Evolutionary conservation across 768 basidiomycete genomes (phyloP), one percentile per base, ranked within the genome.

Genomic region (Rhizopogon vulgaris): DNA sequence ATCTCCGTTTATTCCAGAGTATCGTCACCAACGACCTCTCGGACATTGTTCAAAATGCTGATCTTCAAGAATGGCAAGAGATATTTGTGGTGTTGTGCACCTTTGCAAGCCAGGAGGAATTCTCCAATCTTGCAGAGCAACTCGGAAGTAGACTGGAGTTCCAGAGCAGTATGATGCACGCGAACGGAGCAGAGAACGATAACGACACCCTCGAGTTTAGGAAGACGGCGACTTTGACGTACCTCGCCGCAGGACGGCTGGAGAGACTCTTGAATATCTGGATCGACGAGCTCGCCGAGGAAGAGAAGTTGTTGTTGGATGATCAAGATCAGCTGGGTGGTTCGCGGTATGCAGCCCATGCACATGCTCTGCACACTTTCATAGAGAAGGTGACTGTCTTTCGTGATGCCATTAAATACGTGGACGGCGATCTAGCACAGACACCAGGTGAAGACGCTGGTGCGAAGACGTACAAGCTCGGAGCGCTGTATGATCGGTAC

Each of bases 381-480:
- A 79, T 98, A 60, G 96, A 98, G 71, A 98, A 98, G 70, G 94
- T 97, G 22, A 85, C 94, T 1, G 83, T 96, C 38, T 98, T 99
- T 80, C 84, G 91, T 46, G 76, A 80, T 43, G 96, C 95, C 0
- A 88, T 90, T 43, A 75, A 78, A 12, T 94, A 92, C 64, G 73
- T 79, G 56, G 91, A 94, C 60, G 68, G 70, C 14, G 94, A 94
- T 55, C 74, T 97, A 36, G 63, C 68, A 2, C 62, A 68, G 45
- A 59, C 67, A 1, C 54, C 69, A 0, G 63, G 63, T 1, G 72
- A 64, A 4, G 70, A 74, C 25, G 74, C 73, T 4, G 45, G 48
- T 17, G 69, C 74, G 4, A 79, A 84, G 66, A 74, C 82, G 1
- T 97, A 87, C 77, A 93, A 91, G 69, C 78, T 98, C 15, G 82